Conservation (phyloP, 2,329 filamentous ascomycete species). For the Aspergillus awamori region DNA sequence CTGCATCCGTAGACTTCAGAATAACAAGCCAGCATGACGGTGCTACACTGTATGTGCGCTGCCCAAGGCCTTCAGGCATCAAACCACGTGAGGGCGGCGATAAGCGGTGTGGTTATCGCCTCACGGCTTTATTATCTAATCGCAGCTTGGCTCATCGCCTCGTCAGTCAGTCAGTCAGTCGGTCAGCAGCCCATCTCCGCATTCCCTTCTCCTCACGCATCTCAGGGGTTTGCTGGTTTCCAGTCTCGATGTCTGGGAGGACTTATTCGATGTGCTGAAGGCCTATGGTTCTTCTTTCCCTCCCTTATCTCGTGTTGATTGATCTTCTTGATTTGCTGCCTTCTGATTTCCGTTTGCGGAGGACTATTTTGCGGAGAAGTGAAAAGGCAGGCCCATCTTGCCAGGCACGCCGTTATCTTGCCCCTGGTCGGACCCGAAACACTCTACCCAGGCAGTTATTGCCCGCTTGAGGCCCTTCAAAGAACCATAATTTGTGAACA, state of each 20-base stretch:
- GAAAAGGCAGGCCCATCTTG: neutral
- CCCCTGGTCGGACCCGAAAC: neutral
- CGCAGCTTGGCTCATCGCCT: neutral
- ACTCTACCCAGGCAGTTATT: neutral
- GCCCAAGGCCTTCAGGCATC: neutral
- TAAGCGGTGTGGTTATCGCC: slow-evolving; percentile 18
- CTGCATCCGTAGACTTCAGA: too few species aligned
- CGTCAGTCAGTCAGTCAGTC: neutral
- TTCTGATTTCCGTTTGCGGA: neutral
- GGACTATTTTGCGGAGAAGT: neutral
- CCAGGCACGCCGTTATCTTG: neutral
- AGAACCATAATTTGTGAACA: neutral
- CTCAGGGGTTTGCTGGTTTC: slow-evolving; percentile 5
- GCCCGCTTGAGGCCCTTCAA: neutral
- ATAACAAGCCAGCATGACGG: neutral
- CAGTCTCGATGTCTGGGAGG: neutral
- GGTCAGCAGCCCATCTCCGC: neutral
- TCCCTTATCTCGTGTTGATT: neutral
- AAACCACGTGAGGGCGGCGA: slow-evolving; percentile 18
- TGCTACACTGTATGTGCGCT: neutral
- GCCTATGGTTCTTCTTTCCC: neutral
- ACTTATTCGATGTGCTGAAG: neutral
- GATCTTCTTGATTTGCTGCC: neutral
- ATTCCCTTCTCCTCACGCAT: neutral
- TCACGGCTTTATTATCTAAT: neutral